A percentile compares a stretch with the other conserved stretches of the same genome.
phyloP scores from a whole-genome alignment of 257 asterid species.

The Phtheirospermum japonicum region DNA sequence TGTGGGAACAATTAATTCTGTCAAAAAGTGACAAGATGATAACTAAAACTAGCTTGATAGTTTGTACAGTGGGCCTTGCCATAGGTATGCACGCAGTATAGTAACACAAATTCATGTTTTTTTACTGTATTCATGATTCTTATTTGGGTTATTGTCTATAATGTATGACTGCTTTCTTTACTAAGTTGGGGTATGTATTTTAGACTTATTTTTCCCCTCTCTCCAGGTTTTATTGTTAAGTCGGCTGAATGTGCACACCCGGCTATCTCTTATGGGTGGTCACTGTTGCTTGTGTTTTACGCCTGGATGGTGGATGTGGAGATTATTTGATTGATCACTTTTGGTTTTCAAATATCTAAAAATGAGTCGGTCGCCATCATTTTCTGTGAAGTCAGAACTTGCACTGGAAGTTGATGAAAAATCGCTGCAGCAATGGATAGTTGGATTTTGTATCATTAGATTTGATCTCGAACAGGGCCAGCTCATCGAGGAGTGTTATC shows the following conservation, averaged over 20 bases:
- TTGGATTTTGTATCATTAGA: constrained; percentile 81
- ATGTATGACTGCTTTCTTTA: not conserved
- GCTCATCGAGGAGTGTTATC: constrained; percentile 93
- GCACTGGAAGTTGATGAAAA: constrained; percentile 66
- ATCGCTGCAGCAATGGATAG: constrained; percentile 75
- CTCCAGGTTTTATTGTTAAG: constrained; percentile 25
- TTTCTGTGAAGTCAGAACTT: constrained; percentile 68
- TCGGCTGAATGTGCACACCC: constrained; percentile 17
- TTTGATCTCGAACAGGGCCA: constrained; percentile 98
- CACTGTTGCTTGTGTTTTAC: constrained; percentile 16
- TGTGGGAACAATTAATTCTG: not conserved
- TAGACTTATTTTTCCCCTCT: constrained; percentile 7
- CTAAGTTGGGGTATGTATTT: not conserved
- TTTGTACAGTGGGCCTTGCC: constrained; percentile 1
- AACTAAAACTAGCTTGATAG: constrained; percentile 1
- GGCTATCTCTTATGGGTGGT: constrained; percentile 24
- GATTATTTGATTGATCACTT: constrained; percentile 36
- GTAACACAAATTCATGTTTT: not conserved
- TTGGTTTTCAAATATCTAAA: constrained; percentile 34
- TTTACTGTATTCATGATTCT: constrained; percentile 15
- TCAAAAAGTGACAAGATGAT: constrained; percentile 12
- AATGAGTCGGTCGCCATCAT: constrained; percentile 93
- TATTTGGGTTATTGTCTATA: constrained; percentile 17
- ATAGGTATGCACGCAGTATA: constrained; percentile 1
- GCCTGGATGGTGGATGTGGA: constrained; percentile 31